Base-by-base conservation (phyloP, 2,329 filamentous ascomycete species). In the Botrytis elliptica region DNA sequence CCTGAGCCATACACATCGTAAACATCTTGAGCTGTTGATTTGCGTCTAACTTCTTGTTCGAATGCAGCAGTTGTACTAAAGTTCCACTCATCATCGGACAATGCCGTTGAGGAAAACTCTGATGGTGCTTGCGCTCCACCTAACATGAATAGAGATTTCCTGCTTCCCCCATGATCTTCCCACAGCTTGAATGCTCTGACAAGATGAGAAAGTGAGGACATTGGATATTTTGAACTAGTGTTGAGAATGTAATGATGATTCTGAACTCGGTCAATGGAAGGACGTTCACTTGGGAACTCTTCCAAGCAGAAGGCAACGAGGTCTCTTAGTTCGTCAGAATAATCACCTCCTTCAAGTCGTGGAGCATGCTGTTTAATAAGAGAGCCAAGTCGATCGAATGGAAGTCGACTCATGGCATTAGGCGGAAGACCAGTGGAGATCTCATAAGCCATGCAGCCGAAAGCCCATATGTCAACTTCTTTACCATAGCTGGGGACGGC, bases 401-500 rank as follows among this genome's bases (percentile, higher is more conserved):
- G 81, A 77, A 85, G 85, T 75, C 85, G 88, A 65, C 88, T 85
- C 62, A 85, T 84, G 60, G 88, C 89, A 77, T 92, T 92, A 0
- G 93, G 93, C 3, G 93, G 92, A 29, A 91, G 84, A 1, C 93
- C 93, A 6, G 91, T 93, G 1, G 93, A 92, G 81, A 95, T 93
- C 82, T 96, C 93, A 78, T 89, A 94, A 2, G 94, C 86, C 81
- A 94, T 92, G 75, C 92, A 92, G 2, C 93, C 93, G 80, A 93
- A 94, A 3, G 93, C 92, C 93, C 93, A 96, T 69, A 95, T 94
- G 78, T 96, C 93, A 62, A 92, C 89, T 79, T 92, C 90, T 22
- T 89, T 91, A 74, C 91, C 91, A 80, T 92, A 92, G 8, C 89
- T 89, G 16, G 87, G 85, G 6, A 87, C 85, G 55, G 88, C 85